These are phyloP conservation scores for Eimeria necatrix DNA, from an alignment of 169 alveolate genomes.

Conservation along the genomic window DNA sequence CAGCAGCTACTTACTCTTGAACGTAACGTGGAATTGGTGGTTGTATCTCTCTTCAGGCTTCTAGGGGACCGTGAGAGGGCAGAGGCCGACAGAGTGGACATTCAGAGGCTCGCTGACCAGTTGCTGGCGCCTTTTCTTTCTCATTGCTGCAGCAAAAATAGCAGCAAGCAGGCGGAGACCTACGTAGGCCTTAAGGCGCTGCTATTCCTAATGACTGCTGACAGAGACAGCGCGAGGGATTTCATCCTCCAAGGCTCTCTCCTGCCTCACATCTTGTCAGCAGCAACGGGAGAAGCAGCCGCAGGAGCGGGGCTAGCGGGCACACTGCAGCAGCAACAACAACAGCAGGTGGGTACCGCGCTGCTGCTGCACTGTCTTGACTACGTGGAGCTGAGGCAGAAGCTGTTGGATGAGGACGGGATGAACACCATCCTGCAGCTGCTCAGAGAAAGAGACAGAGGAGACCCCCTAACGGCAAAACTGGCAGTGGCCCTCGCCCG, in stretches of 20 bases:
- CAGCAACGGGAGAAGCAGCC: constrained; percentile 61
- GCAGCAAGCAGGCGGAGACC: not conserved
- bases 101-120: constrained; percentile 70
- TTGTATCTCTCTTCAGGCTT: constrained; percentile 42
- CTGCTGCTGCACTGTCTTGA: constrained; percentile 58
- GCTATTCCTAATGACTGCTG: constrained; percentile 56
- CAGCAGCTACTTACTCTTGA: not conserved
- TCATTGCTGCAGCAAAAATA: constrained; percentile 42
- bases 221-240: constrained; percentile 29
- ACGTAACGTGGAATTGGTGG: not conserved
- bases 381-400: constrained; percentile 63
- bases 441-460: not conserved
- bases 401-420: constrained; percentile 47
- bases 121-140: constrained; percentile 69
- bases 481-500: constrained; percentile 75
- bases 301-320: constrained; percentile 23
- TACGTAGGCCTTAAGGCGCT: constrained; percentile 60
- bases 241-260: constrained; percentile 35
- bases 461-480: not conserved
- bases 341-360: constrained; percentile 61
- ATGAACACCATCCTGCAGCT: not conserved
- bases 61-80: constrained; percentile 69
- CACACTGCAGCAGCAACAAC: constrained; percentile 59
- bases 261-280: constrained; percentile 48
- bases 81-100: constrained; percentile 53